Evolutionary conservation across 2,329 filamentous ascomycete genomes (phyloP), one percentile per base, ranked within the genome.

Genomic region (Colletotrichum sp.): DNA sequence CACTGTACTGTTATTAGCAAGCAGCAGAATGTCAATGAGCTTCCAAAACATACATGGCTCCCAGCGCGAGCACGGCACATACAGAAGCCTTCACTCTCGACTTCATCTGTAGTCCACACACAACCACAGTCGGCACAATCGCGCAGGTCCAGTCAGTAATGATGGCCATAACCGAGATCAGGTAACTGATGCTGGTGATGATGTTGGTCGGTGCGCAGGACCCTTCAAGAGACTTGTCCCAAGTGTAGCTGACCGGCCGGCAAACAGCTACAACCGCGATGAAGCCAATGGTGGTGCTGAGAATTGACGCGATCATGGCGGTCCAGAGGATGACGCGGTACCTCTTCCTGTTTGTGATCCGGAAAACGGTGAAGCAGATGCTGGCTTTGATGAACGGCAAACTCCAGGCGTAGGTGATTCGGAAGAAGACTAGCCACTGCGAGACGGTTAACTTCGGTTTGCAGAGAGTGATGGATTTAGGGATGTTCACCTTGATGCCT

Each of bases 331-430:
- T 71, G 28, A 63, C 16, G 13, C 68, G 68, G 34, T 64, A 64
- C 5, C 36, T 26, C 18, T 24, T 63, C 2, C 39, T 13, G 12
- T 63, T 71, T 5, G 57, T 71, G 34, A 71, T 71, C 2, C 68
- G 68, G 39, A 71, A 71, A 2, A 71, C 59, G 5, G 68, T 71
- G 13, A 71, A 71, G 36, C 68, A 71, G 9, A 68, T 68, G 48
- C 65, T 68, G 13, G 65, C 18, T 26, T 68, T 68, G 65, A 68
- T 59, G 65, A 68, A 68, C 0, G 65, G 65, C 0, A 68, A 4
- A 1, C 65, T 68, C 65, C 65, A 68, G 8, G 65, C 43, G 21
- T 68, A 68, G 5, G 48, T 68, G 7, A 68, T 59, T n/a, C 30
- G 65, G 30, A 68, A 68, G 10, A 68, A 59, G 13, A 59, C 48